Conservation (phyloP, 83 land plant species). For the Diphasiastrum complanatum region DNA sequence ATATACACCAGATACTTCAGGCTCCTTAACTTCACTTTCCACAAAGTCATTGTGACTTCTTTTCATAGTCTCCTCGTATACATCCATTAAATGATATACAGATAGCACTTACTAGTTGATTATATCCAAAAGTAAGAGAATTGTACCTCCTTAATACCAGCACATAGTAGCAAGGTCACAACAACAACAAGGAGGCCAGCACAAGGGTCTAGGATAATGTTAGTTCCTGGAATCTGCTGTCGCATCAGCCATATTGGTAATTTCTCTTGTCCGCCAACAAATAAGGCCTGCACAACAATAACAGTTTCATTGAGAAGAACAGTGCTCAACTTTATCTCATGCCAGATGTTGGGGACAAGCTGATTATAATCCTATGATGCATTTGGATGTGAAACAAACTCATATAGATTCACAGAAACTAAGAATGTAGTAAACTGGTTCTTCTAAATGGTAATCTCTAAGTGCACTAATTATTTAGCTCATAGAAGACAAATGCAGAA, state of each 20-base stretch:
- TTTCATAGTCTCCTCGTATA: background rate
- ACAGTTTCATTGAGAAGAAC: background rate
- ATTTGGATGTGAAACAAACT: too few species aligned
- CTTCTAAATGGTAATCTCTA: too few species aligned
- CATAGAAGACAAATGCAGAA: too few species aligned
- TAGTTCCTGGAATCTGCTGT: slow-evolving; percentile 3
- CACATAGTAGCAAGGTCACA: slow-evolving; percentile 4
- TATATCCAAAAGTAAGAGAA: too few species aligned
- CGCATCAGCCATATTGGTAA: slow-evolving; percentile 4
- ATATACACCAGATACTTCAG: background rate
- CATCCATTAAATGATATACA: too few species aligned
- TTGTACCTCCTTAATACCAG: slow-evolving; percentile 6
- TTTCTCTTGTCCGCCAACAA: slow-evolving; percentile 1
- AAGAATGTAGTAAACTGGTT: too few species aligned
- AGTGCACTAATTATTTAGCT: too few species aligned
- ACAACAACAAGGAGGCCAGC: slow-evolving; percentile 1
- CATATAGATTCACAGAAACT: too few species aligned
- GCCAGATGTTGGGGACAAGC: too few species aligned
- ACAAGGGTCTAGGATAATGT: slow-evolving; percentile 1
- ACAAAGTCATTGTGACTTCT: background rate
- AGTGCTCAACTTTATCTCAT: background rate
- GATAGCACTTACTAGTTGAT: background rate
- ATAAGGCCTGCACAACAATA: slow-evolving; percentile 9
- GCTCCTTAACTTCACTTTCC: too few species aligned
- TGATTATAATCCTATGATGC: too few species aligned